phyloP scores from a whole-genome alignment of 2,329 filamentous ascomycete genomes.

The Trichoderma asperellum region DNA sequence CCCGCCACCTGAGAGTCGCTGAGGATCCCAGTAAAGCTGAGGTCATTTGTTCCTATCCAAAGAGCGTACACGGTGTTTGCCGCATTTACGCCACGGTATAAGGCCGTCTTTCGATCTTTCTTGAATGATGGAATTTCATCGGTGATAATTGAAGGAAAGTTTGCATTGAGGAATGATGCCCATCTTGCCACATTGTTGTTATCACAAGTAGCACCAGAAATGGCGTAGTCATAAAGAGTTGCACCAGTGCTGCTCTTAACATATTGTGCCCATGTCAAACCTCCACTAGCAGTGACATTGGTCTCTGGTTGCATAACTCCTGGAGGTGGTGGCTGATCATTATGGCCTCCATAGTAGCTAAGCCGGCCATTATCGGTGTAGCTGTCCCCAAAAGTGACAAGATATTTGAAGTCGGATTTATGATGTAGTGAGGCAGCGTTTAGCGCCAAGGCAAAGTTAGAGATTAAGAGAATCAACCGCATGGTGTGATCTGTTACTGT shows the following conservation, averaged over 20 bases:
- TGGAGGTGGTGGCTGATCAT: slow-evolving; percentile 1
- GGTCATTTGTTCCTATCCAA: slow-evolving; percentile 83
- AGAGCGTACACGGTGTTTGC: slow-evolving; percentile 72
- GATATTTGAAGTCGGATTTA: slow-evolving; percentile 36
- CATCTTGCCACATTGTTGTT: slow-evolving; percentile 66
- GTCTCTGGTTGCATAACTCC: slow-evolving; percentile 4
- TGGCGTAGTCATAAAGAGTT: slow-evolving; percentile 69
- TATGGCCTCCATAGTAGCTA: slow-evolving; percentile 50
- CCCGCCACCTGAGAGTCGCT: slow-evolving; percentile 63
- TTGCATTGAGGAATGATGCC: slow-evolving; percentile 50
- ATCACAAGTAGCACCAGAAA: slow-evolving; percentile 72
- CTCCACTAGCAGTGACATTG: slow-evolving; percentile 61
- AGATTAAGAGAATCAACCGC: background rate
- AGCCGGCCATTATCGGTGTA: slow-evolving; percentile 75
- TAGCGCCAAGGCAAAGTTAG: background rate
- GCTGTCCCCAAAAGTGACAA: slow-evolving; percentile 75
- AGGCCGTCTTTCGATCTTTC: slow-evolving; percentile 50
- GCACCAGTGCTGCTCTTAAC: slow-evolving; percentile 63
- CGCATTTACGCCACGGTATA: slow-evolving; percentile 49
- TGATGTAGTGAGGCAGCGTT: background rate
- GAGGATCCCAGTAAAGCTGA: slow-evolving; percentile 68
- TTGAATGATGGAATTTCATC: slow-evolving; percentile 64
- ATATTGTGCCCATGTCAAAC: slow-evolving; percentile 70
- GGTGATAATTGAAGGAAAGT: slow-evolving; percentile 65
- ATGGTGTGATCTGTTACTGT: background rate